Conservation (phyloP, 306 rosid species). For the Betula pendula region DNA sequence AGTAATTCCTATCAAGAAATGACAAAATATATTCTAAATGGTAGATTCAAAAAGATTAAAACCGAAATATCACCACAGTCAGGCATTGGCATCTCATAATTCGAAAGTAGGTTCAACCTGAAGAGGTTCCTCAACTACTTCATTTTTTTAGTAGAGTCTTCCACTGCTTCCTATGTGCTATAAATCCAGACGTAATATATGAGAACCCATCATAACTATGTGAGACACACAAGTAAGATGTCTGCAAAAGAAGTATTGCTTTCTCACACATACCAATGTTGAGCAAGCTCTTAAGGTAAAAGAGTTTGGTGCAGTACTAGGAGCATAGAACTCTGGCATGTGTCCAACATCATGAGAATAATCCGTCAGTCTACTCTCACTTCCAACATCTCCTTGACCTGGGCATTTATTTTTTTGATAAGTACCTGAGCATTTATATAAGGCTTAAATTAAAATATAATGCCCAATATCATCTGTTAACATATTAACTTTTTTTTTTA, state of each 20-base stretch:
- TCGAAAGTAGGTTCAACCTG: not conserved
- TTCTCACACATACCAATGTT: constrained; percentile 54
- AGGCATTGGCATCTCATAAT: not conserved
- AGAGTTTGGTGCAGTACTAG: constrained; percentile 31
- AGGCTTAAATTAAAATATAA: constrained; percentile 20
- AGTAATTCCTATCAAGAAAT: not conserved
- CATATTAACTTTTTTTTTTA: not conserved
- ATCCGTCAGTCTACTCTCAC: constrained; percentile 29
- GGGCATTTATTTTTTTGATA: constrained; percentile 17
- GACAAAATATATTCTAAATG: not conserved
- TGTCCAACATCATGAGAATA: constrained; percentile 40
- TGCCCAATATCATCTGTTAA: constrained; percentile 16
- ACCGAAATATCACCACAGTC: not conserved
- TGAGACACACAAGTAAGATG: not conserved
- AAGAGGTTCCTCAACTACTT: not conserved
- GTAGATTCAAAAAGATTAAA: not conserved
- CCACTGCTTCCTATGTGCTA: not conserved
- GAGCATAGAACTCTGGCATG: constrained; percentile 29
- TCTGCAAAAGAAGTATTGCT: not conserved
- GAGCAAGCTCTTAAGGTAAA: constrained; percentile 67
- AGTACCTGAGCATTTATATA: constrained; percentile 44
- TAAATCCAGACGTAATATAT: not conserved
- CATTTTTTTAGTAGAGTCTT: not conserved
- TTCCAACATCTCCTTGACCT: constrained; percentile 51
- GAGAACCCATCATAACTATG: not conserved